Conservation (phyloP, 169 alveolate genomes). For the Babesia bigemina region DNA sequence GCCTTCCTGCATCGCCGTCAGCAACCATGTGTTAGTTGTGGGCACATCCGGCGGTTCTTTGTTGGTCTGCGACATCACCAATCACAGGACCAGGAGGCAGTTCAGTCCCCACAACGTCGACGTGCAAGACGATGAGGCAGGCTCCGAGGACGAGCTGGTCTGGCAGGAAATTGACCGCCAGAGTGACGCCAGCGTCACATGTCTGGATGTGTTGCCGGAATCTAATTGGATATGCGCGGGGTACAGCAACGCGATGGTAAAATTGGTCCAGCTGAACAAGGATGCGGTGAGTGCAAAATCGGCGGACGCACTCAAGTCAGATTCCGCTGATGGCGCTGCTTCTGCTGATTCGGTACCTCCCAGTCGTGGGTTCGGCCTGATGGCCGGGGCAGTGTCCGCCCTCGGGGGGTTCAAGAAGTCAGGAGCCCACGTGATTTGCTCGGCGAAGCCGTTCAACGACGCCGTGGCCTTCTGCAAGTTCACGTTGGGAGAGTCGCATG, state of each 20-base stretch:
- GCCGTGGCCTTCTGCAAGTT: conserved; percentile 54
- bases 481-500: conserved; percentile 61
- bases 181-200: conserved; percentile 41
- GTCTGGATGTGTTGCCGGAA: conserved; percentile 43
- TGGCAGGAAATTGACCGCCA: conserved; percentile 60
- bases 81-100: conserved; percentile 41
- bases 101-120: conserved; percentile 43
- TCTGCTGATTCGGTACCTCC: conserved; percentile 1
- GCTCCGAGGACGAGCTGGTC: neutral
- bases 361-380: conserved; percentile 52
- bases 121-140: neutral
- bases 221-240: conserved; percentile 60
- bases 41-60: conserved; percentile 62
- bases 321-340: conserved; percentile 1
- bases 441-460: conserved; percentile 41
- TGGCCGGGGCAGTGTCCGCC: conserved; percentile 69
- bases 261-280: conserved; percentile 42
- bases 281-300: conserved; percentile 14
- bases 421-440: conserved; percentile 46
- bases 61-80: conserved; percentile 37
- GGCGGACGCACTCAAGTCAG: conserved; percentile 5
- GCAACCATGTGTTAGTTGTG: conserved; percentile 24
- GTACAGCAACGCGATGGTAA: conserved; percentile 53
- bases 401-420: conserved; percentile 56
- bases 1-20: conserved; percentile 43